These are phyloP conservation scores for Amanita fuliginea DNA, from an alignment of 768 basidiomycete species.

Conservation along the genomic window DNA sequence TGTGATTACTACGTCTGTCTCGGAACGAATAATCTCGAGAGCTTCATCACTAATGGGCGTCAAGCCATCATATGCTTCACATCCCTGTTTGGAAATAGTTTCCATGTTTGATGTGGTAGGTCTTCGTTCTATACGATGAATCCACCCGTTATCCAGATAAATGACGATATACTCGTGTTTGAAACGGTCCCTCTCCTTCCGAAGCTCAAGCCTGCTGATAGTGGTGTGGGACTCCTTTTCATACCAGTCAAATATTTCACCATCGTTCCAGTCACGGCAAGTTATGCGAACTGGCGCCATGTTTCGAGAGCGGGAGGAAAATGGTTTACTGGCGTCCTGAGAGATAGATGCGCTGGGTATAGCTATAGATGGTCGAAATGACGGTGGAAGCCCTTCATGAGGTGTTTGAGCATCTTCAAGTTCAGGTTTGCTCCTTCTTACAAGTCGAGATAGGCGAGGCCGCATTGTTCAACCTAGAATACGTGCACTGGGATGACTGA, in stretches of 20 bases:
- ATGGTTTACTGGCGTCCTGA: background rate
- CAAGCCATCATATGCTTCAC: background rate
- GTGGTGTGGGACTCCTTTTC: background rate
- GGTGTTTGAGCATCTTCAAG: too few relatives aligned
- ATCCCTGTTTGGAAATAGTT: background rate
- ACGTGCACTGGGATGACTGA: too few relatives aligned
- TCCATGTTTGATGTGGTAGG: background rate
- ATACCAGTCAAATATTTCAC: constrained; percentile 5
- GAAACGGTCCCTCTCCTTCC: constrained; percentile 3
- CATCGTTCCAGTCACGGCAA: background rate
- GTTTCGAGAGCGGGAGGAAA: background rate
- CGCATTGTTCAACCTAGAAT: too few relatives aligned
- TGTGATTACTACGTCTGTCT: background rate
- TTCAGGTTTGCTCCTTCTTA: too few relatives aligned
- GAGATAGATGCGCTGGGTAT: background rate
- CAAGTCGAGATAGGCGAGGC: too few relatives aligned
- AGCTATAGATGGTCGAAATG: constrained; percentile 10
- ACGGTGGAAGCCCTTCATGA: too few relatives aligned
- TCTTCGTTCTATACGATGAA: background rate
- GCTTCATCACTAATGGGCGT: background rate
- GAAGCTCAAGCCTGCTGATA: background rate
- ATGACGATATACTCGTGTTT: constrained; percentile 2
- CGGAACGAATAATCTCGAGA: background rate
- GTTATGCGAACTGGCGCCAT: background rate
- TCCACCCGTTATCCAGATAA: background rate